Percentiles rank a stretch among this genome's conserved stretches.
Evolutionary conservation across 306 rosid species (phyloP).

Genomic region (Vigna reflexopilosa): DNA sequence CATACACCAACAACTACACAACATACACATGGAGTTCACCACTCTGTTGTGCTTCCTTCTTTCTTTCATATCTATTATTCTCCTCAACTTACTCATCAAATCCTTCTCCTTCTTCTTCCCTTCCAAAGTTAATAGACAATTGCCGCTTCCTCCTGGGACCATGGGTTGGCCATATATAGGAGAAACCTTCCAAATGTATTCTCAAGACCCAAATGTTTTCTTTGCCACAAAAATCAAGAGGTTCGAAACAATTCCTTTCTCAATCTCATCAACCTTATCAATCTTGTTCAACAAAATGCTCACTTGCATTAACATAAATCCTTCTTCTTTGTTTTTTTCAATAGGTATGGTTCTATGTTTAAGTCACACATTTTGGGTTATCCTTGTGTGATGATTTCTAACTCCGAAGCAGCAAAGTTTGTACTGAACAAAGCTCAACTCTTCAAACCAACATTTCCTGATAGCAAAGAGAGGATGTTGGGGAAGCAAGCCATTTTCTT

Average conservation of each 20-base stretch:
- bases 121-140: conserved; percentile 10
- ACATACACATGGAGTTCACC: conserved; percentile 46
- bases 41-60: conserved; percentile 33
- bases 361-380: conserved; percentile 95
- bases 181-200: conserved; percentile 96
- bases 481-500: conserved; percentile 90
- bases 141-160: conserved; percentile 91
- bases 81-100: conserved; percentile 49
- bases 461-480: conserved; percentile 89
- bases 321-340: neutral
- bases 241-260: conserved; percentile 39
- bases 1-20: neutral
- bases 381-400: conserved; percentile 89
- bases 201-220: conserved; percentile 90
- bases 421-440: conserved; percentile 73
- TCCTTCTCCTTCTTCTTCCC: conserved; percentile 38
- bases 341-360: conserved; percentile 85
- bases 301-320: neutral
- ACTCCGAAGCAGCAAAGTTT: conserved; percentile 83
- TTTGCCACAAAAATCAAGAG: conserved; percentile 73
- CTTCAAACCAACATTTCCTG: conserved; percentile 94
- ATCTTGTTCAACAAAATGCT: neutral
- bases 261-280: too few relatives aligned
- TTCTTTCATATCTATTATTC: conserved; percentile 44
- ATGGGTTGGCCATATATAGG: conserved; percentile 94